These are phyloP conservation scores for Fraxinus dipetala DNA, from an alignment of 305 asterid genomes.

Conservation along the genomic window DNA sequence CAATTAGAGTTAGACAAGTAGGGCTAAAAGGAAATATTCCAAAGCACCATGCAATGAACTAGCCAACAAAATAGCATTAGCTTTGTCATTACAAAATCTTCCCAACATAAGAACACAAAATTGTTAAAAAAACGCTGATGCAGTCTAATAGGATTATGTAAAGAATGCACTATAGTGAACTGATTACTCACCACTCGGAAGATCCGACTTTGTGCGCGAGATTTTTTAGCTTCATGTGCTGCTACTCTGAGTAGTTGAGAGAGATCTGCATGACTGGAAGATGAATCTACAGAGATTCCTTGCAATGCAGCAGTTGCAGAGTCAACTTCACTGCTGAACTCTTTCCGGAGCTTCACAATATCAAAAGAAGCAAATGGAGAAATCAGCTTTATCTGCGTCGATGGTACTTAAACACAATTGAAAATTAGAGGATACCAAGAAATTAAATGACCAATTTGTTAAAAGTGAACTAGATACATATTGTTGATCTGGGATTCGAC, in stretches of 20 bases:
- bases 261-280: constrained; percentile 71
- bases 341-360: constrained; percentile 65
- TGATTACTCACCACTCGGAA: constrained; percentile 77
- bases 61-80: background rate
- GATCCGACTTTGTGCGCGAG: constrained; percentile 77
- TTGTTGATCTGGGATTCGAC: background rate
- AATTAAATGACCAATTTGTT: background rate
- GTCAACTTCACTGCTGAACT: constrained; percentile 79
- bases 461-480: background rate
- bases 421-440: background rate
- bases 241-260: constrained; percentile 81
- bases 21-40: background rate
- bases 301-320: constrained; percentile 63
- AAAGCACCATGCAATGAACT: background rate
- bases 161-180: background rate
- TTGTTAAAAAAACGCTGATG: background rate
- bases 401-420: constrained; percentile 3
- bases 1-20: background rate
- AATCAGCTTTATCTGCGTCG: constrained; percentile 20
- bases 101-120: background rate
- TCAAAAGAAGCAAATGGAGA: constrained; percentile 18
- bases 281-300: constrained; percentile 55
- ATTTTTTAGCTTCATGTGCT: constrained; percentile 87
- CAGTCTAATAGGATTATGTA: background rate
- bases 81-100: background rate